phyloP scores from a whole-genome alignment of 345 rosid species.

The Hibiscus trionum region DNA sequence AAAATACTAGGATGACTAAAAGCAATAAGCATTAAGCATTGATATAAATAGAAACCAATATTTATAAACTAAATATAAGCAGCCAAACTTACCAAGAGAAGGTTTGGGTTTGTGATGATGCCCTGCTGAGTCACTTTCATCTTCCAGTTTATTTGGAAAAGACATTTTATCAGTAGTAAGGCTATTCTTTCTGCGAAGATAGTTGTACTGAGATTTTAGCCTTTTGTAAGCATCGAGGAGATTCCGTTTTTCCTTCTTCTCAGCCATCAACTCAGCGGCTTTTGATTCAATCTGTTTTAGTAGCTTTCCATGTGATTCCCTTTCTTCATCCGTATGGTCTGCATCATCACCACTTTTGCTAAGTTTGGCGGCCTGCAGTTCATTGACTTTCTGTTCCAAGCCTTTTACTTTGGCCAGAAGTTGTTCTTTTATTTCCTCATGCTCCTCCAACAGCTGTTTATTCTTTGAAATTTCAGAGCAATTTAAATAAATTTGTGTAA shows the following conservation, averaged over 20 bases:
- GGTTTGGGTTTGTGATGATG: conserved; percentile 24
- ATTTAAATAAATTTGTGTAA: conserved; percentile 30
- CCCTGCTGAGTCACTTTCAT: conserved; percentile 27
- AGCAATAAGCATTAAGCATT: not conserved
- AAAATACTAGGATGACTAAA: not conserved
- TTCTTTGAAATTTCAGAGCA: conserved; percentile 23
- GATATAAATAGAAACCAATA: not conserved
- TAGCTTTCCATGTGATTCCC: conserved; percentile 28
- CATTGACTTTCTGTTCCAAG: conserved; percentile 35
- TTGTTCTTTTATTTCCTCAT: conserved; percentile 29
- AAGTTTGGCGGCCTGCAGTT: conserved; percentile 24
- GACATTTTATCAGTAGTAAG: conserved; percentile 38
- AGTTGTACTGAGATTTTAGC: conserved; percentile 63
- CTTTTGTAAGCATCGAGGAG: conserved; percentile 39
- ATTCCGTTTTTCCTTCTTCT: conserved; percentile 38
- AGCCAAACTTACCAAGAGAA: conserved; percentile 35
- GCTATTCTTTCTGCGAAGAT: conserved; percentile 40
- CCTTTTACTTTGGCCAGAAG: conserved; percentile 28
- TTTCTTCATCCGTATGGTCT: conserved; percentile 20
- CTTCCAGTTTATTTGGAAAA: conserved; percentile 23
- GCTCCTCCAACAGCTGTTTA: conserved; percentile 30
- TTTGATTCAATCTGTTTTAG: conserved; percentile 35
- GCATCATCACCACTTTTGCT: conserved; percentile 20
- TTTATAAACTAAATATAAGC: not conserved
- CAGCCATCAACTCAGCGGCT: conserved; percentile 32